Conservation (phyloP, 1,284 basidiomycete species). For the Microbotryum saponariae region DNA sequence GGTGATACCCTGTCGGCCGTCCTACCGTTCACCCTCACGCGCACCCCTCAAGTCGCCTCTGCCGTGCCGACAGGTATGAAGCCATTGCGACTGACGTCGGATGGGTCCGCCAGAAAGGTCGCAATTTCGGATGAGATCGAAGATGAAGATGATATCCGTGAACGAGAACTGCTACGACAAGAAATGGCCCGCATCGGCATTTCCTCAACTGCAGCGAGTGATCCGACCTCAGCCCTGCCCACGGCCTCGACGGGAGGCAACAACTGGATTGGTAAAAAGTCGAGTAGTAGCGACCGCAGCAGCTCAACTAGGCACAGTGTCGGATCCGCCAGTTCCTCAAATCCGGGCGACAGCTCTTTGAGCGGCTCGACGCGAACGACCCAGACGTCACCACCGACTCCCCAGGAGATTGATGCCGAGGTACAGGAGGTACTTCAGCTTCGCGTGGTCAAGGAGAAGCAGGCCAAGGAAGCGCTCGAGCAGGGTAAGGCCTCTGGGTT, state of each 20-base stretch:
- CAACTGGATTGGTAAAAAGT: neutral
- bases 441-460: conserved; percentile 7
- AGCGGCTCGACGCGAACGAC: conserved; percentile 2
- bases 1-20: neutral
- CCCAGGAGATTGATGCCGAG: neutral
- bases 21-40: conserved; percentile 1
- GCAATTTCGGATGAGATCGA: conserved; percentile 19
- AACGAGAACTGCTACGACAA: conserved; percentile 19
- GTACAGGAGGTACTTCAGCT: conserved; percentile 6
- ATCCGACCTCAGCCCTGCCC: neutral
- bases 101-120: conserved; percentile 11
- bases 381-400: conserved; percentile 7
- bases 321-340: neutral
- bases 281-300: neutral
- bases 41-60: conserved; percentile 2
- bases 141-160: conserved; percentile 34
- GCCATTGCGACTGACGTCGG: conserved; percentile 24
- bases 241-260: neutral
- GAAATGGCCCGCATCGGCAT: conserved; percentile 25
- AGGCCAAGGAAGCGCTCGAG: conserved; percentile 12
- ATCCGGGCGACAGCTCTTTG: neutral
- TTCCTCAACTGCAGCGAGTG: conserved; percentile 5
- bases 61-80: conserved; percentile 9
- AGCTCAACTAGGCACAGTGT: neutral
- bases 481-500: conserved; percentile 19